Percentiles rank a stretch among this genome's conserved stretches.
Evolutionary conservation across 2,329 filamentous ascomycete genomes (phyloP).

Genomic region (Colletotrichum acutatum): DNA sequence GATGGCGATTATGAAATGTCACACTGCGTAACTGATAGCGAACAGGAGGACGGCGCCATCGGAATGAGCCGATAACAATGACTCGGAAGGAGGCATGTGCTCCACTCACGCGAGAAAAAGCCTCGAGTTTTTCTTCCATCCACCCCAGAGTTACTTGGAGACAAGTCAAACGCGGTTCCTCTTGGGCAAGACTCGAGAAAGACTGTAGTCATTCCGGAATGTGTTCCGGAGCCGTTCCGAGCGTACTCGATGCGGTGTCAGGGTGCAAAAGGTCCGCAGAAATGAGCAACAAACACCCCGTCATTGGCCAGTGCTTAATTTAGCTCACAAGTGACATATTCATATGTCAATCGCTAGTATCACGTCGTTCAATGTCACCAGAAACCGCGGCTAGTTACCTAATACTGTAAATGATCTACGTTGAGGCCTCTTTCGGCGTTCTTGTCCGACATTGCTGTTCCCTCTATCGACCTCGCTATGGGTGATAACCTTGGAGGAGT

Average conservation of each 20-base stretch:
- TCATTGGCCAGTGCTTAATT: not conserved
- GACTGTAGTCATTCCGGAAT: not conserved
- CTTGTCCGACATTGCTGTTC: not conserved
- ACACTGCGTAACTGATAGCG: not conserved
- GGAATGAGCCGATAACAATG: not conserved
- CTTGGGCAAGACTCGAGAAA: not conserved
- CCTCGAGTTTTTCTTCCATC: no score
- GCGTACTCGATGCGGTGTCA: not conserved
- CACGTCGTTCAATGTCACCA: not conserved
- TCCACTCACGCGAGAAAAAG: not conserved
- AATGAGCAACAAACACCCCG: not conserved
- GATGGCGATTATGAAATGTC: not conserved
- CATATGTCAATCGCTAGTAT: not conserved
- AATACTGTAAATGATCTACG: not conserved
- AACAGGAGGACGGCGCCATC: not conserved
- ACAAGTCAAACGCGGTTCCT: not conserved
- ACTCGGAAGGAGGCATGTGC: not conserved
- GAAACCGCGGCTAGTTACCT: not conserved
- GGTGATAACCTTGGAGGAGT: not conserved
- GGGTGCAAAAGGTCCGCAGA: not conserved
- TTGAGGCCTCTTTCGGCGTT: not conserved
- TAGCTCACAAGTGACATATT: not conserved
- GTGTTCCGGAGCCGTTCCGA: not conserved
- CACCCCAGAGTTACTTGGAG: not conserved
- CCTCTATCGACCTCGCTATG: not conserved